phyloP scores from a whole-genome alignment of 2,329 filamentous ascomycete genomes.

The Coniella lustricola region DNA sequence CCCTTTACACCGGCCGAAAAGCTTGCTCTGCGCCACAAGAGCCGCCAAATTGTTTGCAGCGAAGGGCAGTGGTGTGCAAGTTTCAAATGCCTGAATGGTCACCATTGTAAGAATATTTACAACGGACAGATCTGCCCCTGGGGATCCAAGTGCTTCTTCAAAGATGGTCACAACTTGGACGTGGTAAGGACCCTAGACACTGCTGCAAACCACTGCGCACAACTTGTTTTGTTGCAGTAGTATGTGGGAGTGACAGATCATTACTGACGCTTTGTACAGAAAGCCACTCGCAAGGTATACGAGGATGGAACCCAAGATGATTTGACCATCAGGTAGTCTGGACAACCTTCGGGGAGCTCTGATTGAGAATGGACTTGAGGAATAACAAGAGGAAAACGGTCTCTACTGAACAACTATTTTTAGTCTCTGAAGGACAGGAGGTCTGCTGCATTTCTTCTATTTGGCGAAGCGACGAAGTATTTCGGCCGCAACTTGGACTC shows the following conservation, averaged over 20 bases:
- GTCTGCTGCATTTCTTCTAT: too few relatives aligned
- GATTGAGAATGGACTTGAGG: neutral
- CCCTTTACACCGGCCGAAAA: constrained; percentile 6
- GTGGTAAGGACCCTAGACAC: neutral
- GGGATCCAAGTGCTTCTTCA: constrained; percentile 13
- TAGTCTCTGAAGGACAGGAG: too few relatives aligned
- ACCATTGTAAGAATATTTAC: constrained; percentile 15
- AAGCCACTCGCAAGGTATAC: too few relatives aligned
- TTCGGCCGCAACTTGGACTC: too few relatives aligned
- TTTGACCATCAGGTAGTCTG: too few relatives aligned
- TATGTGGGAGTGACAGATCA: too few relatives aligned
- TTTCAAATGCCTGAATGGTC: constrained; percentile 11
- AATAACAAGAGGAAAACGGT: neutral
- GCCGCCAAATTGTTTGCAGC: constrained; percentile 10
- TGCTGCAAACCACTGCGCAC: too few relatives aligned
- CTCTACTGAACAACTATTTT: too few relatives aligned
- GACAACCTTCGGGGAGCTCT: too few relatives aligned
- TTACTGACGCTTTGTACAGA: neutral
- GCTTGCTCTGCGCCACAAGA: constrained; percentile 16
- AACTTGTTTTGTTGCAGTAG: too few relatives aligned
- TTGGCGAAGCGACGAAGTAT: too few relatives aligned
- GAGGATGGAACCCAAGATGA: neutral
- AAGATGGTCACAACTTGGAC: constrained; percentile 10
- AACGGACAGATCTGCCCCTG: constrained; percentile 5
- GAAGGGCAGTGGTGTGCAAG: constrained; percentile 10